Conservation (phyloP, 192 early-diverging fungal genomes). For the Coemansia sp. region DNA sequence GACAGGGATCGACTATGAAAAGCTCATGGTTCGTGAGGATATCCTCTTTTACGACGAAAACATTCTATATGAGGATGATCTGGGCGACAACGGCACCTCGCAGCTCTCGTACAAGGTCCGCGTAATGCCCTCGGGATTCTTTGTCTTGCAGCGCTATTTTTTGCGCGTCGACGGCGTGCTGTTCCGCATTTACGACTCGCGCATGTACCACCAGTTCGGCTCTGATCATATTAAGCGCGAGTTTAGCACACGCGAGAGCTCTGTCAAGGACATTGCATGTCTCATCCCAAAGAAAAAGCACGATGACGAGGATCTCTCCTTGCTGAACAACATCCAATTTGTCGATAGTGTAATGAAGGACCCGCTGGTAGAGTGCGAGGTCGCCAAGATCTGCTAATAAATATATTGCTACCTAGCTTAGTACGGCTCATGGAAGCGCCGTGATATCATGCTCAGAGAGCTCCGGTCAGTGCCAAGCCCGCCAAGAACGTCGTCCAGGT, state of each 20-base stretch:
- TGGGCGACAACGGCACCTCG: conserved; percentile 92
- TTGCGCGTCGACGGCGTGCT: conserved; percentile 93
- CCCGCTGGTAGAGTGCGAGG: conserved; percentile 32
- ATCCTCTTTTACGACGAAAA: conserved; percentile 96
- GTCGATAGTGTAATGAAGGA: conserved; percentile 44
- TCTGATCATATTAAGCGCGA: conserved; percentile 66
- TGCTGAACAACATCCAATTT: conserved; percentile 54
- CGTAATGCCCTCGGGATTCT: conserved; percentile 92
- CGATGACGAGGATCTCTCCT: conserved; percentile 54
- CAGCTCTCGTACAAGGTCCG: conserved; percentile 80
- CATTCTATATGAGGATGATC: conserved; percentile 94
- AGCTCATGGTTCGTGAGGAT: conserved; percentile 75
- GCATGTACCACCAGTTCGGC: conserved; percentile 88
- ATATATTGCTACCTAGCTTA: conserved; percentile 7
- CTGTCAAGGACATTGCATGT: conserved; percentile 59
- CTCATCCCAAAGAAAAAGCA: conserved; percentile 41
- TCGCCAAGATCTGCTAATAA: conserved; percentile 24
- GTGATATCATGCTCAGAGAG: conserved; percentile 32
- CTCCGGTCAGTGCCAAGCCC: conserved; percentile 30
- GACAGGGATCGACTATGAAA: conserved; percentile 73
- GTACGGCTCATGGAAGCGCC: conserved; percentile 43
- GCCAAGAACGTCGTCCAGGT: conserved; percentile 20
- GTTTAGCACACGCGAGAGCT: conserved; percentile 68
- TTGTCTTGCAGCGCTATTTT: conserved; percentile 86
- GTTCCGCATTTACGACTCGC: conserved; percentile 88